Evolutionary conservation across 2,329 filamentous ascomycete genomes (phyloP).

Genomic region (Fusarium begoniae): DNA sequence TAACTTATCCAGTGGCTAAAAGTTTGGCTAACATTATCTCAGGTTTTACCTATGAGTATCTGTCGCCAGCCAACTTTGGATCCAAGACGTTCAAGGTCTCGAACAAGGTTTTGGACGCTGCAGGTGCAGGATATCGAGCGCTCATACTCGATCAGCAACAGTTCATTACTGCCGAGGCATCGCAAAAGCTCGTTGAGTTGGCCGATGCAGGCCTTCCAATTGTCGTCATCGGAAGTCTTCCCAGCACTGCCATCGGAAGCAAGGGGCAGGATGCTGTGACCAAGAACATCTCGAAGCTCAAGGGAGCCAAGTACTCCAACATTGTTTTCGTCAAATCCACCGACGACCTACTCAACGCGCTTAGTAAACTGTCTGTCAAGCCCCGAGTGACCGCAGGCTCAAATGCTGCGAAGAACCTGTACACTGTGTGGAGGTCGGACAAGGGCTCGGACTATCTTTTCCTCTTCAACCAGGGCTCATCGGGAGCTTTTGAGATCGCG

Average conservation of each 20-base stretch:
- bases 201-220: neutral
- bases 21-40: too few relatives aligned
- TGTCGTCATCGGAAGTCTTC: neutral
- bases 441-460: neutral
- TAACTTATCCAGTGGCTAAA: too few relatives aligned
- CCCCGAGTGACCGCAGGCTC: rapidly evolving
- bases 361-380: neutral
- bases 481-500: neutral
- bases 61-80: neutral
- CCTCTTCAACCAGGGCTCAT: neutral
- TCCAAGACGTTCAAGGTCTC: neutral
- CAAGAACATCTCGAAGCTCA: neutral
- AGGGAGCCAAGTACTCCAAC: neutral
- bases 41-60: neutral
- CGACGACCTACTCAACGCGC: neutral
- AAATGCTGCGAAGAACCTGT: neutral
- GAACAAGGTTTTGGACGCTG: neutral
- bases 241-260: neutral
- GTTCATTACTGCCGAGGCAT: neutral
- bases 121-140: neutral
- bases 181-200: neutral
- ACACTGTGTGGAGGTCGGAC: neutral
- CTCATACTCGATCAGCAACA: neutral
- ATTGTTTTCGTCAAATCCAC: neutral
- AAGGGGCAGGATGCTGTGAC: neutral